Evolutionary conservation across 495 filamentous ascomycete genomes (phyloP), one percentile per base, ranked within the genome.

Genomic region (Astrocystis sublimbata): DNA sequence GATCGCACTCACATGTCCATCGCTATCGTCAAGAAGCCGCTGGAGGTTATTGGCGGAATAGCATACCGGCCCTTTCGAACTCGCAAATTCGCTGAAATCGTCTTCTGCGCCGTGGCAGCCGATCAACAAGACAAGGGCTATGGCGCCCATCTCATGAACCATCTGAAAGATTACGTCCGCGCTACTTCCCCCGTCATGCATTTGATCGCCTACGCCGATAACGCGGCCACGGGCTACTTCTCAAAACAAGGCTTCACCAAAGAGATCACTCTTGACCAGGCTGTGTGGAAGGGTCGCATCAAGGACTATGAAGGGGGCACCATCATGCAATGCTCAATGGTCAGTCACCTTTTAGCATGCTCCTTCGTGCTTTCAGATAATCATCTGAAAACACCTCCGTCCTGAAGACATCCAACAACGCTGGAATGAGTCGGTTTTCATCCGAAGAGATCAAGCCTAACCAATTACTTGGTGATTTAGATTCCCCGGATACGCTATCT

Each of bases 191-290:
- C 87, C 36, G 89, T 92, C 31, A 91, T 91, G 86, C 88, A 92
- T 71, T 92, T 92, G 74, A 80, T 92, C 12, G 92, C 89, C 36
- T 92, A 92, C 65, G 89, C 89, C 38, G 89, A 92, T 72, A 92
- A 92, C 67, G 91, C 91, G 66, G 89, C 89, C 24, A 92, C 92
- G 62, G 89, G 89, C 3, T 92, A 91, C 68, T 92, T 92, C 76
- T 89, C 91, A 66, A 92, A 92, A 71, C 89, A 92, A 74, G 89
- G 89, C 5, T 92, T 92, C 65, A 90, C 89, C 0, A 92, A 92
- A 68, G 88, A 92, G 53, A 92, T 92, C 55, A 91, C 86, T 6
- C 83, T 92, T 3, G 89, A 91, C 52, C 86, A 83, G 64, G 80
- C 85, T 26, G 84, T 86, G 49, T 92, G 89, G 89, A 92, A 91